These are phyloP conservation scores for Puccinia sorghi DNA, from an alignment of 1,284 basidiomycete genomes.

Conservation along the genomic window DNA sequence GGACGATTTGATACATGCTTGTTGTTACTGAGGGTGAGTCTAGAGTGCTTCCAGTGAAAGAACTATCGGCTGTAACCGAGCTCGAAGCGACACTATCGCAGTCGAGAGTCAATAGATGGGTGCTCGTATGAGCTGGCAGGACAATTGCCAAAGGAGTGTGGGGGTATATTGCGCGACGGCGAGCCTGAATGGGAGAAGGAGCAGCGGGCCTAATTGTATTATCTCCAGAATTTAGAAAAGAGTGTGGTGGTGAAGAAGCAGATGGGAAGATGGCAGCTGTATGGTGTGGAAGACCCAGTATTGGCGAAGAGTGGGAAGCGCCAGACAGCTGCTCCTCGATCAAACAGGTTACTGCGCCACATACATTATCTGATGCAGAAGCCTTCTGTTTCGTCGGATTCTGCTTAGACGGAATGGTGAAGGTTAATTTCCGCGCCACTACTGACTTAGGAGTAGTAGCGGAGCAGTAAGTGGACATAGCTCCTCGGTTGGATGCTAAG, in stretches of 20 bases:
- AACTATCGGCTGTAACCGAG: slow-evolving; percentile 8
- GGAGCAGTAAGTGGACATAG: background rate
- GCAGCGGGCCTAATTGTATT: slow-evolving; percentile 9
- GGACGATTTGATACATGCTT: slow-evolving; percentile 43
- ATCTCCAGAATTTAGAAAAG: slow-evolving; percentile 22
- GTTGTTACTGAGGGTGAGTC: slow-evolving; percentile 29
- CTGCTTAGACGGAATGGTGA: background rate
- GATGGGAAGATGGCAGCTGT: background rate
- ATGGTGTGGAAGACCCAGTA: background rate
- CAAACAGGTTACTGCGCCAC: slow-evolving; percentile 25
- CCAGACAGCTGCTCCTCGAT: slow-evolving; percentile 3
- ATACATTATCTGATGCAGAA: slow-evolving; percentile 4
- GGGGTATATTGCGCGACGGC: slow-evolving; percentile 28
- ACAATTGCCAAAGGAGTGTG: slow-evolving; percentile 42
- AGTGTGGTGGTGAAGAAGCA: background rate
- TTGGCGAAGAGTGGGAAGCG: background rate
- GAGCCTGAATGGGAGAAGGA: slow-evolving; percentile 23
- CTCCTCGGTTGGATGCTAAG: slow-evolving; percentile 2
- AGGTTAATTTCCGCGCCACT: slow-evolving; percentile 25
- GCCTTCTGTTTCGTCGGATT: background rate
- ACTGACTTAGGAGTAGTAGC: slow-evolving; percentile 11
- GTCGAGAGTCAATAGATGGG: slow-evolving; percentile 12
- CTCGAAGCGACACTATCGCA: slow-evolving; percentile 19
- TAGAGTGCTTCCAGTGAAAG: slow-evolving; percentile 6
- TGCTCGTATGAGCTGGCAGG: slow-evolving; percentile 19